Base-by-base conservation (phyloP, 1,284 basidiomycete species). In the Lentinula novae-zelandiae region DNA sequence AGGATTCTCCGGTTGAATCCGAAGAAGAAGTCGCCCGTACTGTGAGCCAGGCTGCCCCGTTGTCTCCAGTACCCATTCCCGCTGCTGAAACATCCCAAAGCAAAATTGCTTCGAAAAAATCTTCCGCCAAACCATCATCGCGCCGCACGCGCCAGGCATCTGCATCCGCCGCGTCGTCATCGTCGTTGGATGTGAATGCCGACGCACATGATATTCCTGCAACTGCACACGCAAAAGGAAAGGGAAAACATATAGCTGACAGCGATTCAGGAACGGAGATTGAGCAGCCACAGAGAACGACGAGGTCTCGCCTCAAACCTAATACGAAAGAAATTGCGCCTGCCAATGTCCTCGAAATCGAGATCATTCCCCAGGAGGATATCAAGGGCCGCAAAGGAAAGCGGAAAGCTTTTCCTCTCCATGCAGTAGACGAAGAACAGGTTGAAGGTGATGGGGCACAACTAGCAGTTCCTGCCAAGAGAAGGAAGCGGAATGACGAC, bases 311-410 rank as follows among this genome's bases (percentile, higher is more conserved):
- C 20, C 20, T 27, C 15, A 65, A 59, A 46, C 52, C 46, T 27
- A 58, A 46, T 10, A n/a, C 39, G 42, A 44, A 38, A 39, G 20
- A 48, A 31, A 20, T 31, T 44, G 39, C 31, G 10, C 17, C 36
- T 39, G 36, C 20, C 2, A 40, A 34, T 15, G 54, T 39, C 36
- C 46, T 44, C 17, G 58, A 63, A 10, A 53, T 31, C 22, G 58
- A 63, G 27, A 42, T 42, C 36, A 48, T 55, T 8, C 20, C 51
- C 20, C 34, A 10, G 31, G 60, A 48, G 51, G 38, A 34, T 33
- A 44, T 40, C 34, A 58, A 52, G n/a, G 66, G 69, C 62, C 64
- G 62, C 38, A 67, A 71, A 65, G 65, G 62, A 34, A 71, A 60
- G 42, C 60, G 60, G 38, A 62, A 62, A 27, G 56, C 50, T 20